These are phyloP conservation scores for Marasmius tenuissimus DNA, from an alignment of 1,284 basidiomycete species.

Conservation along the genomic window DNA sequence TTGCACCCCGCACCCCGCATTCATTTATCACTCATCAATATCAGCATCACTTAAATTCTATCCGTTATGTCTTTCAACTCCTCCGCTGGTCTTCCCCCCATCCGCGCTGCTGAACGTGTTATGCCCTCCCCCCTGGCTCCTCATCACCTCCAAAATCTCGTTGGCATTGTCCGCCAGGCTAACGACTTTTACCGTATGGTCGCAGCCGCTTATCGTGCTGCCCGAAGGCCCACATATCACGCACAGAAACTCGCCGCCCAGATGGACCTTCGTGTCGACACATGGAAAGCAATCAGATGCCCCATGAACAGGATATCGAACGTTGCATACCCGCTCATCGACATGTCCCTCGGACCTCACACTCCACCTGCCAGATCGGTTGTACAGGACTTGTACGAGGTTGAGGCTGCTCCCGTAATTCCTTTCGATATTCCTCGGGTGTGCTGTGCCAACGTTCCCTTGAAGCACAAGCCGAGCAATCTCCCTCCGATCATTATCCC, in stretches of 20 bases:
- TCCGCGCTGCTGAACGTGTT: conserved; percentile 5
- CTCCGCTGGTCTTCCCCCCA: conserved; percentile 18
- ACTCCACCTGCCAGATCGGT: conserved; percentile 6
- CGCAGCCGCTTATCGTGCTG: conserved; percentile 34
- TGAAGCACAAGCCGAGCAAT: background rate
- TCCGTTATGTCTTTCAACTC: background rate
- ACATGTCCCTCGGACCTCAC: conserved; percentile 22
- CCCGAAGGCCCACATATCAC: conserved; percentile 35
- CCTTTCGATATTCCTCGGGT: background rate
- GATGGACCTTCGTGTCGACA: conserved; percentile 43
- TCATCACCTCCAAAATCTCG: conserved; percentile 33
- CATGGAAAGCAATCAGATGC: conserved; percentile 37
- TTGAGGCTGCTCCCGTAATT: background rate
- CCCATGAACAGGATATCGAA: conserved; percentile 36
- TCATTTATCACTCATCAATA: background rate
- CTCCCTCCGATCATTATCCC: conserved; percentile 17
- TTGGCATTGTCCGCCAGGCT: conserved; percentile 37
- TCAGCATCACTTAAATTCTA: background rate
- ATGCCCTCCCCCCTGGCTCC: conserved; percentile 24
- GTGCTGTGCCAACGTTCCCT: background rate
- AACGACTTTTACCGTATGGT: conserved; percentile 39
- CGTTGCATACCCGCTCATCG: conserved; percentile 44
- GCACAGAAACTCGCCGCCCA: conserved; percentile 42
- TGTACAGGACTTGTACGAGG: conserved; percentile 5
- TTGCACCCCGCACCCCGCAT: conserved; percentile 1